Base-by-base conservation (phyloP, 2,329 filamentous ascomycete genomes). In the Eurotiales sp. region DNA sequence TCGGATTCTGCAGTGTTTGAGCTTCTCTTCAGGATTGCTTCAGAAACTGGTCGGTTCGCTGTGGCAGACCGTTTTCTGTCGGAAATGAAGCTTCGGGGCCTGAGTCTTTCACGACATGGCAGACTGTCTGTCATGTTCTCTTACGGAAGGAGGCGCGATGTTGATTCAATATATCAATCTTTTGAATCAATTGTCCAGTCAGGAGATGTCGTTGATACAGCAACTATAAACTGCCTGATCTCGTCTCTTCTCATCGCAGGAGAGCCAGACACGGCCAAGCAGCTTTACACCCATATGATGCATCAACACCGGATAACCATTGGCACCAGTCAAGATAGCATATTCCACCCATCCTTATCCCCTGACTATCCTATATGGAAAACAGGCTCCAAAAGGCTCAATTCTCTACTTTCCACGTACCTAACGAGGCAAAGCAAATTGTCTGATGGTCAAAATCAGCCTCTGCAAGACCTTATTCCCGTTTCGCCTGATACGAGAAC, bases 1-100 rank as follows among this genome's bases (percentile, higher is more conserved):
- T 85, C 81, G 30, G 87, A 87, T 59, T 78, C 83, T 44, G 85
- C 90, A n/a, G 95, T 92, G 0, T 95, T 99, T 70, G 96, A 93
- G 64, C 87, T 96, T 42, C 78, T 99, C 11, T 96, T 96, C 60
- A 88, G 96, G 63, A 81, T 90, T 10, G 90, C 93, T 1, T 82
- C 89, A 59, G 95, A 93, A 67, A 84, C 89, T 0, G 87, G 88
- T 34, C 93, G 95, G 63, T 95, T 87, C 58, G 76, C 77, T 1
- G 80, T 97, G 19, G 91, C 90, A 3, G 88, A 96, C 60, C 88
- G 89, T 73, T 81, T 97, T 10, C 83, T 91, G 60, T 77, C 82
- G 51, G 91, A 97, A 71, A 91, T 97, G 85, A 75, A 79, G 45
- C 73, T 67, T 12, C 84, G 93, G 25, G 80, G 81, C 0, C 72